Conservation (phyloP, 495 filamentous ascomycete genomes). For the Polyplosphaeria fusca region DNA sequence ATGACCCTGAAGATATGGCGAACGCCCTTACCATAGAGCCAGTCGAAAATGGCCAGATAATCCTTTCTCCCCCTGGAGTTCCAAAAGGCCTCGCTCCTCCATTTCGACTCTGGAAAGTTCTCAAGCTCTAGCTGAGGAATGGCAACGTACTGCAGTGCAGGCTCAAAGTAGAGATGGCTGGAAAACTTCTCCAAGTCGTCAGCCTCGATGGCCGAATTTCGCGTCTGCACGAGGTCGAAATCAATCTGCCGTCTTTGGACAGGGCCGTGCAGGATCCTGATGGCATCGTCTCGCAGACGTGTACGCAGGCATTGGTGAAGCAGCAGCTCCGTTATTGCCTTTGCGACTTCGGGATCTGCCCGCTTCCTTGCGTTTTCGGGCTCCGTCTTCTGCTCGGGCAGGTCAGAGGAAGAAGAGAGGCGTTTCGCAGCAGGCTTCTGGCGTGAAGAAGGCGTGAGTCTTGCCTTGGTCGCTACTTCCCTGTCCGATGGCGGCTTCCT, state of each 20-base stretch:
- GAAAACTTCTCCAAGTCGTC: neutral
- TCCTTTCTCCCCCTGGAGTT: neutral
- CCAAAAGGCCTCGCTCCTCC: neutral
- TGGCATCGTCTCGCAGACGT: neutral
- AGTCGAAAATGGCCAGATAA: neutral
- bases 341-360: neutral
- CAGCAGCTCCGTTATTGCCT: neutral
- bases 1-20: neutral
- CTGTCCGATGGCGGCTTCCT: too few species aligned
- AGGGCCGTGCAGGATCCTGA: neutral
- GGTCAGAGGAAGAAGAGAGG: neutral
- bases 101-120: neutral
- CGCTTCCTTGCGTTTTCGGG: neutral
- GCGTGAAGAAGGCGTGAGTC: neutral
- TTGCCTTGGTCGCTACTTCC: neutral
- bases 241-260: neutral
- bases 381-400: neutral
- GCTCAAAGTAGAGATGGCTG: neutral
- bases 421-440: neutral
- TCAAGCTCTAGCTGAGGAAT: neutral
- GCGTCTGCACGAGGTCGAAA: neutral
- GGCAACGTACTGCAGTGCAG: neutral
- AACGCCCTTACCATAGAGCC: neutral
- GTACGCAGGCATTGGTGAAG: neutral
- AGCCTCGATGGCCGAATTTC: neutral